phyloP scores from a whole-genome alignment of 208 protist species.

The Angomonas deanei region DNA sequence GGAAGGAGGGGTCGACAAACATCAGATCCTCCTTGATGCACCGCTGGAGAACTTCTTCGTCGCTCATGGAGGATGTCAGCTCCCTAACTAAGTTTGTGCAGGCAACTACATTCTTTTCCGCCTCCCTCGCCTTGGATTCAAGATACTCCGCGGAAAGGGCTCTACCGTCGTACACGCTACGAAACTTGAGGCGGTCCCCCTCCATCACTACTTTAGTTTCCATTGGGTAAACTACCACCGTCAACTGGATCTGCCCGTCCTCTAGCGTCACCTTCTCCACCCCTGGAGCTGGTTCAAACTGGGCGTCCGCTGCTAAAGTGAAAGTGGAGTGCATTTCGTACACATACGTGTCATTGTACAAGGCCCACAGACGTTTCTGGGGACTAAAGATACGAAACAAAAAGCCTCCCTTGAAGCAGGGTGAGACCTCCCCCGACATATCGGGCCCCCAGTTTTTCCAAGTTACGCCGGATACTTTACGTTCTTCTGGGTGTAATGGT shows the following conservation, averaged over 20 bases:
- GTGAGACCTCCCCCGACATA: constrained; percentile 15
- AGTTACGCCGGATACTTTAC: not conserved
- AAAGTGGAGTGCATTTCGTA: constrained; percentile 60
- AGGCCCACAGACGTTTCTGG: constrained; percentile 29
- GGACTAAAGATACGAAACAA: constrained; percentile 31
- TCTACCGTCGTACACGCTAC: constrained; percentile 27
- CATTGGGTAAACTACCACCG: constrained; percentile 46
- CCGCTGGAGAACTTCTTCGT: constrained; percentile 22
- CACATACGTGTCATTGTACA: constrained; percentile 66
- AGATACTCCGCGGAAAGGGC: constrained; percentile 42
- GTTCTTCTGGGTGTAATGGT: constrained; percentile 10
- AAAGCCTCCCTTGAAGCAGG: constrained; percentile 32
- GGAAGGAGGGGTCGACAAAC: constrained; percentile 47
- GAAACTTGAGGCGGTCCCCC: constrained; percentile 12
- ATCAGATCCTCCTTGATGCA: constrained; percentile 16
- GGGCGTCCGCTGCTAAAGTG: constrained; percentile 15
- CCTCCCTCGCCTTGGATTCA: constrained; percentile 8
- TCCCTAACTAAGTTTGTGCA: not conserved
- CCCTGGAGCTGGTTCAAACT: not conserved
- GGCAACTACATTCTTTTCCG: not conserved
- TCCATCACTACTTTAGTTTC: constrained; percentile 29
- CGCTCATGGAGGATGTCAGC: not conserved
- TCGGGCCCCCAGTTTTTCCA: constrained; percentile 21
- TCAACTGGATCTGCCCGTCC: constrained; percentile 23
- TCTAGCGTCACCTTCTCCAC: constrained; percentile 11